Percentiles rank a stretch among this genome's conserved stretches.
Conservation (phyloP, 73 alveolate genomes). For the Blepharisma stoltei region DNA sequence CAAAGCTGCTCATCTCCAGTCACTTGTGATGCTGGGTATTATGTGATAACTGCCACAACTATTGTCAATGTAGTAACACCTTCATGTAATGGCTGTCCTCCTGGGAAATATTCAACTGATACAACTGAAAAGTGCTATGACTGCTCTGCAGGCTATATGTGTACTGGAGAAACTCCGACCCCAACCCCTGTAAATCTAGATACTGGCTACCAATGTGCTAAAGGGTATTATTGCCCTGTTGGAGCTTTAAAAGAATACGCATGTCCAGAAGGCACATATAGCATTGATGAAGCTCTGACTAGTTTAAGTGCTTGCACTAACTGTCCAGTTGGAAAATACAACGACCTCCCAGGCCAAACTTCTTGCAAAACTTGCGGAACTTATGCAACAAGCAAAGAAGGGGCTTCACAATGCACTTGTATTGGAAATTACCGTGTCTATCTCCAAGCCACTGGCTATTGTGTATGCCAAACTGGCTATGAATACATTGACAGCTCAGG, state of each 20-base stretch:
- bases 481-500: not conserved
- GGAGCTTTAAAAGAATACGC: slow-evolving; percentile 42
- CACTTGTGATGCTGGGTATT: not conserved
- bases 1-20: not conserved
- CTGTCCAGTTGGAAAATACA: not conserved
- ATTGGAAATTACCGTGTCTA: not conserved
- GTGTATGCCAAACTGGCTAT: slow-evolving; percentile 20
- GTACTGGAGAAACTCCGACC: slow-evolving; percentile 53
- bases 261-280: slow-evolving; percentile 55
- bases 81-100: slow-evolving; percentile 54
- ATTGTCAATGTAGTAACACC: slow-evolving; percentile 6
- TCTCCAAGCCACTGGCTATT: not conserved
- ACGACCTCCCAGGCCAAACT: not conserved
- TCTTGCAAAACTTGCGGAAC: not conserved
- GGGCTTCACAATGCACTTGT: not conserved
- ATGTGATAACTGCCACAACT: slow-evolving; percentile 16
- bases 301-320: slow-evolving; percentile 2
- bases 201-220: slow-evolving; percentile 44
- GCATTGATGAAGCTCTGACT: slow-evolving; percentile 5
- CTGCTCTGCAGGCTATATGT: slow-evolving; percentile 60
- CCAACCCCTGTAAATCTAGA: slow-evolving; percentile 52
- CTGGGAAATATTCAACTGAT: slow-evolving; percentile 56
- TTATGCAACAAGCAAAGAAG: slow-evolving; percentile 13
- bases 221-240: slow-evolving; percentile 64
- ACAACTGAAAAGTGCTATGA: slow-evolving; percentile 40